These are phyloP conservation scores for Aspergillus uvarum DNA, from an alignment of 2,329 filamentous ascomycete genomes.

Conservation along the genomic window DNA sequence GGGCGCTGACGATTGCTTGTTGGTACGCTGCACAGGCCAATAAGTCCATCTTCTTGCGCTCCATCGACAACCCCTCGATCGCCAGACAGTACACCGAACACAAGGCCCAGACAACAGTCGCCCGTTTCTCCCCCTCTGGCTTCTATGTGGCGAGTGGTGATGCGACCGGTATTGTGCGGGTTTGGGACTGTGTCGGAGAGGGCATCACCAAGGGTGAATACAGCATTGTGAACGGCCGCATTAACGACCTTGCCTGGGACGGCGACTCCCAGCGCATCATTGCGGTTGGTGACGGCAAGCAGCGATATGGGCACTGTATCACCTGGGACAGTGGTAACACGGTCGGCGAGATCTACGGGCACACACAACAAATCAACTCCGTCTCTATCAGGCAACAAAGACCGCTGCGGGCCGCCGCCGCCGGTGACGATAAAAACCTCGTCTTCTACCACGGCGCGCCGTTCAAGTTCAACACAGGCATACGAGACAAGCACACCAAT, in stretches of 20 bases:
- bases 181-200: constrained; percentile 87
- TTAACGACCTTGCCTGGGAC: constrained; percentile 97
- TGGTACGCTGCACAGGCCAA: constrained; percentile 63
- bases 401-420: constrained; percentile 87
- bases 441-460: constrained; percentile 93
- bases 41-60: constrained; percentile 94
- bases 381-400: constrained; percentile 87
- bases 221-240: constrained; percentile 86
- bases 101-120: constrained; percentile 83
- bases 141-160: constrained; percentile 96
- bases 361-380: constrained; percentile 85
- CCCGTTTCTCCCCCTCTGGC: constrained; percentile 88
- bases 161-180: constrained; percentile 75
- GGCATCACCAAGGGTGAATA: constrained; percentile 93
- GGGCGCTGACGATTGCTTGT: background rate
- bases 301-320: constrained; percentile 90
- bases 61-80: constrained; percentile 82
- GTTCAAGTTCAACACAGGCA: constrained; percentile 92
- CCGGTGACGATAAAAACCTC: constrained; percentile 82
- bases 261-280: constrained; percentile 95
- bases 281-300: constrained; percentile 90
- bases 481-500: constrained; percentile 75
- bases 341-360: constrained; percentile 89
- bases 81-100: constrained; percentile 91
- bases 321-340: constrained; percentile 95